Conservation (phyloP, 768 basidiomycete species). For the Lactarius quietus region DNA sequence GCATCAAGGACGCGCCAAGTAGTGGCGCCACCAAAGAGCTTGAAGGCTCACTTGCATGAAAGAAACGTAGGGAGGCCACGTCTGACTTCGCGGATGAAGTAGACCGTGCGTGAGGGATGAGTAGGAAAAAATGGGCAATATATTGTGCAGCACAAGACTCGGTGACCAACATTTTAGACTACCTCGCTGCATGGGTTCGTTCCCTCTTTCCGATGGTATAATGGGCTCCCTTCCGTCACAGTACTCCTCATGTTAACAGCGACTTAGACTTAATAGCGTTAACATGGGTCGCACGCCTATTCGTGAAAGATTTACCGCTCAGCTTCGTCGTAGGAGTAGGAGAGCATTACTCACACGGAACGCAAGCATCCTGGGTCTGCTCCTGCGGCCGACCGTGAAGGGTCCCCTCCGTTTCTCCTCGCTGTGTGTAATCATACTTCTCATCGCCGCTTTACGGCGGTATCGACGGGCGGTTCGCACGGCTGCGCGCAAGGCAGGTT, state of each 20-base stretch:
- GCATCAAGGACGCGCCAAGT: conserved; percentile 28
- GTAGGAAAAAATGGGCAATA: conserved; percentile 76
- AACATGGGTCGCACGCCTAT: conserved; percentile 86
- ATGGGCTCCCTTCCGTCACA: conserved; percentile 3
- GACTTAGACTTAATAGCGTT: conserved; percentile 81
- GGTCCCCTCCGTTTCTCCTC: conserved; percentile 62
- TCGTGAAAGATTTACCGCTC: conserved; percentile 56
- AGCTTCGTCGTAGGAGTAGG: conserved; percentile 43
- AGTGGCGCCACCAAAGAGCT: conserved; percentile 11
- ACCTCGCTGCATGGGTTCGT: conserved; percentile 90
- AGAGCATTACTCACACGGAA: conserved; percentile 69
- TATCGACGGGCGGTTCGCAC: conserved; percentile 68
- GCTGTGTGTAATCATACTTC: conserved; percentile 55
- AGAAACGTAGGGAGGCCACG: neutral
- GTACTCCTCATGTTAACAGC: neutral
- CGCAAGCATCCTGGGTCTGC: conserved; percentile 77
- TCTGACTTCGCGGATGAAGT: conserved; percentile 30
- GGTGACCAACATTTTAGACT: conserved; percentile 79
- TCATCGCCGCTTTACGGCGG: conserved; percentile 73
- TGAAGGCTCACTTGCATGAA: conserved; percentile 13
- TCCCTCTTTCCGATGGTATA: conserved; percentile 85
- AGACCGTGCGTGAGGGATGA: conserved; percentile 55
- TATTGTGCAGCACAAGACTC: conserved; percentile 69
- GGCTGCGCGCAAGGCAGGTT: too few relatives aligned
- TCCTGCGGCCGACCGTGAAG: conserved; percentile 77